A percentile compares a stretch with the other conserved stretches of the same genome.
Evolutionary conservation across 2,329 filamentous ascomycete genomes (phyloP).

Genomic region (Cladosporium sp.): DNA sequence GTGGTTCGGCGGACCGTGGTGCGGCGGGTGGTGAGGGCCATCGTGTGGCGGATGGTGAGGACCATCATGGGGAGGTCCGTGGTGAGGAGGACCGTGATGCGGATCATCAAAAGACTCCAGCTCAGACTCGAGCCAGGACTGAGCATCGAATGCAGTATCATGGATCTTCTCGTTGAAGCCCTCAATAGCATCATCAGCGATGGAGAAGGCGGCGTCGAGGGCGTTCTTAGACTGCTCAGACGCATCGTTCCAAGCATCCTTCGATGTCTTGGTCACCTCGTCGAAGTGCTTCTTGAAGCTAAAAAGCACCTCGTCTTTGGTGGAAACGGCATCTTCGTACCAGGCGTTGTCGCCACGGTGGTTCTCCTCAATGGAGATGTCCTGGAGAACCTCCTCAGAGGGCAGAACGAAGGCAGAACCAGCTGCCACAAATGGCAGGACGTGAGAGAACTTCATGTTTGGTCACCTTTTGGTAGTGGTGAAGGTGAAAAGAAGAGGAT

Average conservation of each 20-base stretch:
- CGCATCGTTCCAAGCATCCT: constrained; percentile 26
- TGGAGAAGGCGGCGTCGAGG: constrained; percentile 41
- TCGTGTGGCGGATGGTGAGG: constrained; percentile 24
- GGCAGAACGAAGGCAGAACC: constrained; percentile 51
- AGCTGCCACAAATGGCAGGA: constrained; percentile 48
- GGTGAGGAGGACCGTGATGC: constrained; percentile 18
- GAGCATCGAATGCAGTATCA: constrained; percentile 41
- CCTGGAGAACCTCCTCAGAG: constrained; percentile 44
- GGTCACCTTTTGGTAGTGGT: background rate
- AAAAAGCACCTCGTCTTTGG: constrained; percentile 33
- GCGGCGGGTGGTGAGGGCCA: constrained; percentile 32
- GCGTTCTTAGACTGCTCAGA: constrained; percentile 33
- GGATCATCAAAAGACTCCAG: constrained; percentile 32
- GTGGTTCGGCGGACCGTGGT: constrained; percentile 51
- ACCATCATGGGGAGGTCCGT: constrained; percentile 16
- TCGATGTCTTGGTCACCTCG: constrained; percentile 22
- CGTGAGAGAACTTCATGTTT: constrained; percentile 44
- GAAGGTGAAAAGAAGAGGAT: background rate
- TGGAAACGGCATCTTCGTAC: constrained; percentile 29
- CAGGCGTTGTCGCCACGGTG: constrained; percentile 22
- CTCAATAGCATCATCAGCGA: constrained; percentile 35
- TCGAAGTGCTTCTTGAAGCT: constrained; percentile 31
- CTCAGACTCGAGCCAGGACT: constrained; percentile 41
- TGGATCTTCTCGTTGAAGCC: constrained; percentile 39
- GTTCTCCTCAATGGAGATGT: constrained; percentile 37